Evolutionary conservation across 1,284 basidiomycete species (phyloP), one percentile per base, ranked within the genome.

Genomic region (Blastosporella zonata): DNA sequence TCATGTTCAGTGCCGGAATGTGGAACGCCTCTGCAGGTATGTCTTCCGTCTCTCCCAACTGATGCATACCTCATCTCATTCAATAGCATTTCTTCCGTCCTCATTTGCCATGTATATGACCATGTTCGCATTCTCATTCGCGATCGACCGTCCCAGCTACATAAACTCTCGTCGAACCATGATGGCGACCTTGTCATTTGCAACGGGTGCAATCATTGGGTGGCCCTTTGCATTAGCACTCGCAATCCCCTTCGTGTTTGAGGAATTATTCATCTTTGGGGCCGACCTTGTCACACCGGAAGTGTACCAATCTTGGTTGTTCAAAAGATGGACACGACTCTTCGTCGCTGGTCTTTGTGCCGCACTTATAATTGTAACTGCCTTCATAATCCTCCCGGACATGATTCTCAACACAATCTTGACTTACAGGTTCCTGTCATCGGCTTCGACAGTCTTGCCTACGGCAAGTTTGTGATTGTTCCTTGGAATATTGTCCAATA

Each of bases 171-270:
- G 69, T 46, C 74, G 89, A 48, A 84, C 84, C 2, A 66, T 84
- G 12, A 66, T 74, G 13, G 81, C 90, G 0, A 90, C 88, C 0
- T 52, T 89, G 22, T 70, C 77, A 34, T 92, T 95, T 62, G 92
- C 91, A 1, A 65, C 84, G 2, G 95, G 93, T 2, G 92, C 87
- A 2, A 81, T 99, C 41, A 77, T 96, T 28, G 97, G 96, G 13
- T 99, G 97, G 97, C 97, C 97, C 1, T 99, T 98, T 65, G 79
- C 90, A 8, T 76, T 94, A 2, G 83, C 91, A 0, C 74, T 98
- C 3, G 82, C 91, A 0, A 66, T 96, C 10, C 97, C 97, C 0
- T 97, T 96, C 59, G 83, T 97, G 2, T 64, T 93, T 48, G 97
- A 99, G 65, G 93, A 98, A 66, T 72, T 98, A 13, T 87, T 94